Percentiles rank a stretch among this genome's conserved stretches.
phyloP scores from a whole-genome alignment of 2,329 filamentous ascomycete genomes.

The Lithohypha guttulata region DNA sequence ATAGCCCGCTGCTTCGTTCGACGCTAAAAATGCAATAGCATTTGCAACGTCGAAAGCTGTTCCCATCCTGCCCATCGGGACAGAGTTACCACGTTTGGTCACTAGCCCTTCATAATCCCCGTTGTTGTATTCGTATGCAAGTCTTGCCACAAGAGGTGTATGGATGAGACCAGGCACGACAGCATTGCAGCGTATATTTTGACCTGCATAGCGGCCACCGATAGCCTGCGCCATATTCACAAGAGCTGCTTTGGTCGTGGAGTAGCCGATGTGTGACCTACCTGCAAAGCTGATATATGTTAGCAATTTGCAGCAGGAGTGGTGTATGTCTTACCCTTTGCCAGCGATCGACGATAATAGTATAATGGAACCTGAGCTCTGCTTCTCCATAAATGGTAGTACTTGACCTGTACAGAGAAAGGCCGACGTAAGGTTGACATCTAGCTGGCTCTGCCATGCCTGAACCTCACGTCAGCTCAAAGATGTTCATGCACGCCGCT shows the following conservation, averaged over 20 bases:
- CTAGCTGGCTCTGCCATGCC: constrained; percentile 43
- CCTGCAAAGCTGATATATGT: constrained; percentile 42
- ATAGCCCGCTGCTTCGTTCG: constrained; percentile 48
- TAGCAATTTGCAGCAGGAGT: no score
- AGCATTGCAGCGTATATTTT: constrained; percentile 42
- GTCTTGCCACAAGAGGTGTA: constrained; percentile 39
- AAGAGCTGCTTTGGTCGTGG: constrained; percentile 39
- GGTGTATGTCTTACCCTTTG: no score
- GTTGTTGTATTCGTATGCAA: constrained; percentile 37
- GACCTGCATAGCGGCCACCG: constrained; percentile 36
- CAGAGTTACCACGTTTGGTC: constrained; percentile 43
- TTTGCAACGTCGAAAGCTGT: constrained; percentile 51
- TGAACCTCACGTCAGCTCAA: no score
- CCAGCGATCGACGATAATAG: constrained; percentile 44
- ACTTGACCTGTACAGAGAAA: constrained; percentile 44
- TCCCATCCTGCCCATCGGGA: constrained; percentile 50
- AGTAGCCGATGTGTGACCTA: constrained; percentile 42
- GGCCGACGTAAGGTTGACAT: constrained; percentile 47
- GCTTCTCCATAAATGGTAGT: constrained; percentile 44
- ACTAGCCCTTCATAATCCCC: constrained; percentile 42
- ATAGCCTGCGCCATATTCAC: constrained; percentile 38
- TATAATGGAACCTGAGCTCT: constrained; percentile 35
- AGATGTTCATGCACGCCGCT: no score
- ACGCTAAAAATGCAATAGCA: constrained; percentile 47
- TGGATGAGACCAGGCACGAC: constrained; percentile 49